Conservation (phyloP, 1,284 basidiomycete species). For the Apiotrichum mycotoxinovorans region DNA sequence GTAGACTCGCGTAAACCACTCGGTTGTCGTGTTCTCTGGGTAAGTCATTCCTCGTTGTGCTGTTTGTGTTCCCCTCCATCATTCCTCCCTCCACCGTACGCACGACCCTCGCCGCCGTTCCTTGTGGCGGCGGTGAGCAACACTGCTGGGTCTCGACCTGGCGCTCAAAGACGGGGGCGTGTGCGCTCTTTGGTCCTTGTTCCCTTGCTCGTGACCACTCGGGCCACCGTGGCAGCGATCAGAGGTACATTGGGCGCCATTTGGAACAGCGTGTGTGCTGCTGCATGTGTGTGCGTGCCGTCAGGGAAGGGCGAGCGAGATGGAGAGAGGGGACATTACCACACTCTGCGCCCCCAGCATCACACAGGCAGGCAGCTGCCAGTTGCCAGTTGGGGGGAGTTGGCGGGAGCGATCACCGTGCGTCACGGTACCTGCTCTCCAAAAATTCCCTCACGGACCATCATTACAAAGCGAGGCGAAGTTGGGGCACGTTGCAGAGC, state of each 20-base stretch:
- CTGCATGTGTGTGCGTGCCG: background rate
- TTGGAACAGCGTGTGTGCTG: background rate
- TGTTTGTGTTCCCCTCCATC: background rate
- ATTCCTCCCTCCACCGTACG: background rate
- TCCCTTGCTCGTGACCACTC: too few relatives aligned
- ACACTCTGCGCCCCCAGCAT: too few relatives aligned
- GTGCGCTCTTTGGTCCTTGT: background rate
- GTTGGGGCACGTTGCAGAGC: too few relatives aligned
- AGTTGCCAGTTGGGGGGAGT: too few relatives aligned
- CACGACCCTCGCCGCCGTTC: background rate
- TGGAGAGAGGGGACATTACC: too few relatives aligned
- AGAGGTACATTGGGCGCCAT: background rate
- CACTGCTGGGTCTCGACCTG: background rate
- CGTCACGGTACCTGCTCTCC: too few relatives aligned
- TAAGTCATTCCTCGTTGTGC: too few relatives aligned
- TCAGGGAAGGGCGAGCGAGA: too few relatives aligned
- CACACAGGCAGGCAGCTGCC: too few relatives aligned
- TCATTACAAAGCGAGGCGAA: too few relatives aligned
- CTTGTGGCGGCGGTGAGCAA: background rate
- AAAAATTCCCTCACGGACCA: too few relatives aligned
- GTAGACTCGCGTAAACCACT: background rate
- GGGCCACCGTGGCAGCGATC: background rate
- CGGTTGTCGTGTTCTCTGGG: background rate
- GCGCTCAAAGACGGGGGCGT: background rate
- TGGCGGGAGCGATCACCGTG: too few relatives aligned